Conservation (phyloP, 176 grass and related monocot species). For the Saccharum officinarum region DNA sequence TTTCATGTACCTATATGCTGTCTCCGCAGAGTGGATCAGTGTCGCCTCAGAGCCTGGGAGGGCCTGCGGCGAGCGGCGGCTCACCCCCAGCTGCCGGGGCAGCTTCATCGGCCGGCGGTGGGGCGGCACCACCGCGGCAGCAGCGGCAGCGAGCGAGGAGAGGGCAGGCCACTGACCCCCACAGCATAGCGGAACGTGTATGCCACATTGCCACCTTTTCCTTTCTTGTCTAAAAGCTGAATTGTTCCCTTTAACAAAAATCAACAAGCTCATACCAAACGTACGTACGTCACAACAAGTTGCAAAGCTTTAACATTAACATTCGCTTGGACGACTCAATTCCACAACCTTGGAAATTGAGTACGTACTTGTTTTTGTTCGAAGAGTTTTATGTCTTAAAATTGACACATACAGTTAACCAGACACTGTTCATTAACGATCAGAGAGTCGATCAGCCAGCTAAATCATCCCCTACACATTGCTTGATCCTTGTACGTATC, state of each 20-base stretch:
- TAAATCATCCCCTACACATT: too few species aligned
- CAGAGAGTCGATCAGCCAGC: background rate
- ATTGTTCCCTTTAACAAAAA: background rate
- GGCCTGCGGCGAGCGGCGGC: constrained; percentile 36
- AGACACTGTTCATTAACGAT: background rate
- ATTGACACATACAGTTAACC: background rate
- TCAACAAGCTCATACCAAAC: background rate
- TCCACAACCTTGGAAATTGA: background rate
- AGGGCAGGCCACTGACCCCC: constrained; percentile 84
- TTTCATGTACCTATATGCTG: background rate
- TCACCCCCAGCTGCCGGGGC: constrained; percentile 3
- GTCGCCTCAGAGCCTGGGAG: constrained; percentile 60
- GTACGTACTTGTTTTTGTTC: background rate
- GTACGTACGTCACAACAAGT: background rate
- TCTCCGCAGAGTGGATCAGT: constrained; percentile 45
- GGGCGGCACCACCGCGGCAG: constrained; percentile 65
- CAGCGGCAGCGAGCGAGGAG: constrained; percentile 64
- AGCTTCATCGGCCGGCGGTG: constrained; percentile 28
- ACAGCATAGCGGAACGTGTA: constrained; percentile 96
- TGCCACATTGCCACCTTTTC: constrained; percentile 6
- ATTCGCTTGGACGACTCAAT: constrained; percentile 5
- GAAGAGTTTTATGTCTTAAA: background rate
- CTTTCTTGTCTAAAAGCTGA: background rate
- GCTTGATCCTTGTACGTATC: background rate
- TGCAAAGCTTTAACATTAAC: background rate